These are phyloP conservation scores for Nigrograna mackinnonii DNA, from an alignment of 2,329 filamentous ascomycete species.

Conservation along the genomic window DNA sequence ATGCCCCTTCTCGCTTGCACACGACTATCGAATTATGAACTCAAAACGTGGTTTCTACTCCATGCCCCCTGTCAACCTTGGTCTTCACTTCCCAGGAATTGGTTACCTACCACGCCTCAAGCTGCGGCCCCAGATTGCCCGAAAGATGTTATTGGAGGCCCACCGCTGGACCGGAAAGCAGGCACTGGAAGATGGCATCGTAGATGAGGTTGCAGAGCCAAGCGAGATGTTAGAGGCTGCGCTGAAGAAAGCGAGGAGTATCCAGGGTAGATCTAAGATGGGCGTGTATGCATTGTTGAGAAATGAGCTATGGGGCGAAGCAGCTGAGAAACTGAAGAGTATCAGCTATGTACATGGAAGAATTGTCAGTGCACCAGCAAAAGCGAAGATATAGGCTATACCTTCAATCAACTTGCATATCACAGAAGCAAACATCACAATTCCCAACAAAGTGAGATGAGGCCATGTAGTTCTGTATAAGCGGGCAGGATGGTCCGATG, in stretches of 20 bases:
- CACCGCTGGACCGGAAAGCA: slow-evolving; percentile 58
- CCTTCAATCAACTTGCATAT: too few relatives aligned
- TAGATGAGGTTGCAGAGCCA: slow-evolving; percentile 55
- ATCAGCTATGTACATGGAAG: slow-evolving; percentile 60
- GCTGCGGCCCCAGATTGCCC: slow-evolving; percentile 53
- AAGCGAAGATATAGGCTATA: slow-evolving; percentile 55
- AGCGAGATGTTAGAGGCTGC: slow-evolving; percentile 51
- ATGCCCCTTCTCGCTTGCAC: slow-evolving; percentile 51
- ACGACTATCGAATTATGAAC: slow-evolving; percentile 52
- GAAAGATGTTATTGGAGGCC: slow-evolving; percentile 61
- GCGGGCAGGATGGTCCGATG: too few relatives aligned
- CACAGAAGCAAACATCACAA: too few relatives aligned
- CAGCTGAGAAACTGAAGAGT: slow-evolving; percentile 52
- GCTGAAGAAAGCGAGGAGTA: slow-evolving; percentile 49
- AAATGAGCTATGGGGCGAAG: slow-evolving; percentile 59
- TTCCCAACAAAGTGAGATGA: too few relatives aligned
- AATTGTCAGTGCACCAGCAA: slow-evolving; percentile 45
- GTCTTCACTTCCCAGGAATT: slow-evolving; percentile 60
- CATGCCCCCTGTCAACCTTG: slow-evolving; percentile 57
- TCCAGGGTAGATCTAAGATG: slow-evolving; percentile 49
- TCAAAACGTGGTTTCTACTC: slow-evolving; percentile 33
- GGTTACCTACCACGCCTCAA: slow-evolving; percentile 57
- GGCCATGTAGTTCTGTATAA: too few relatives aligned
- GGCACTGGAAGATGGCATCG: slow-evolving; percentile 56
- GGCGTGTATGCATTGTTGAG: slow-evolving; percentile 57